Base-by-base conservation (phyloP, 1,284 basidiomycete species). In the Sanghuangporus baumii region DNA sequence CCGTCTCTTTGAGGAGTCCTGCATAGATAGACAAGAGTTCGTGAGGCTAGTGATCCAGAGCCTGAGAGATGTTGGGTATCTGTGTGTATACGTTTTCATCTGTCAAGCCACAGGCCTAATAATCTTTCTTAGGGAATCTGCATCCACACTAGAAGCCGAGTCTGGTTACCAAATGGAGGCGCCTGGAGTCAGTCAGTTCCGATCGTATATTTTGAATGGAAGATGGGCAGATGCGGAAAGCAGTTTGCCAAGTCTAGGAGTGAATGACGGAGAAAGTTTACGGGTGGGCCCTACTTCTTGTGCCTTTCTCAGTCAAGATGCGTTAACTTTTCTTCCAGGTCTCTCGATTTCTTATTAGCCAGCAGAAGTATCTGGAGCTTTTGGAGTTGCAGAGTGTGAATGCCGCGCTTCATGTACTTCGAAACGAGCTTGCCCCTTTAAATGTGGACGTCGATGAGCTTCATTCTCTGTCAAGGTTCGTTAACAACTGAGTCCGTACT, bases 321-420 rank as follows among this genome's bases (percentile, higher is more conserved):
- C 40, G n/a, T 57, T 55, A 51, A 59, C 46, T 59, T 65, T 64
- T 63, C 65, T 57, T 62, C 63, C 68, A 96, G 88, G 85, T 90
- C 69, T 88, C 92, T 20, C 87, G 82, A 66, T 97, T 96, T 74
- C 78, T 96, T 66, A 90, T 99, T 63, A 88, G 89, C 64, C 89
- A 92, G 75, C 96, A 99, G 81, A 96, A 97, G 76, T 99, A 98
- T 74, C 82, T 99, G 50, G 96, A 99, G 72, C 80, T 93, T n/a
- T 80, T 99, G 56, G 96, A 98, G 71, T 81, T 85, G 1, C 83
- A 85, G 65, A 88, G 89, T 74, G 90, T 87, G 11, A 91, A 92
- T 59, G 83, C 85, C 67, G 96, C 97, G 9, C 77, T 99, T 46
- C 83, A 88, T 46, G 90, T 97, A 3, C 78, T 99, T 55, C 85